Base-by-base conservation (phyloP, 179 eudicot species). In the Drosera spatulata region DNA sequence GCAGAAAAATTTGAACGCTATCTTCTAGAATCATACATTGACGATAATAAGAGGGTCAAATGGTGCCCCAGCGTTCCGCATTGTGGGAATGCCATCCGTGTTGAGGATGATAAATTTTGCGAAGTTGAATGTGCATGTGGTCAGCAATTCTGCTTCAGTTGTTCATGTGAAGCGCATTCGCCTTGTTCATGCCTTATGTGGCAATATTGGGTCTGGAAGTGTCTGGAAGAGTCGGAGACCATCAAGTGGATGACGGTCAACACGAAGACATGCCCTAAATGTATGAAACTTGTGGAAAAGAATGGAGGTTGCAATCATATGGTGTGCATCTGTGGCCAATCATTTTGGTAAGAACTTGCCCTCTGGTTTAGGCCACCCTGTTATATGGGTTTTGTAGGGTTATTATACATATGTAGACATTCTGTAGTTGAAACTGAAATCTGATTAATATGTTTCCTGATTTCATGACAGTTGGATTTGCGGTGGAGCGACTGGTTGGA, bases 61-160 rank as follows among this genome's bases (percentile, higher is more conserved):
- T 82, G 87, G 84, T 82, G 87, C 61, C 84, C 84, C 15, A 79
- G 87, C 65, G 69, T 69, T 62, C 87, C 87, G 8, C 84, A 82
- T 65, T 82, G 87, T 69, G 87, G 87, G 50, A 79, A 77, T 61
- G 84, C 87, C 40, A 77, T 82, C 40, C 82, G 84, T 8, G 68
- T 77, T 59, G 82, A 76, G 44, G 62, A 67, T 59, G 77, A 77
- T 60, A 65, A 70, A 39, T 69, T 56, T n/a, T 72, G 82, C 15
- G 87, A 82, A 66, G 78, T 82, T 65, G 87, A 82, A 68, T 82
- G 87, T 62, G 58, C 73, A 39, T 82, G 87, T 52, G 87, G 87
- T 52, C 9, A 59, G 41, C 84, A 82, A 50, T 82, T 79, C 59
- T 82, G 87, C 69, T 82, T 79, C 53, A 69, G 65, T 49, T 82